A percentile compares a stretch with the other conserved stretches of the same genome.
These are phyloP conservation scores for Tillandsia leiboldiana DNA, from an alignment of 176 grass and related monocot genomes.

Conservation along the genomic window DNA sequence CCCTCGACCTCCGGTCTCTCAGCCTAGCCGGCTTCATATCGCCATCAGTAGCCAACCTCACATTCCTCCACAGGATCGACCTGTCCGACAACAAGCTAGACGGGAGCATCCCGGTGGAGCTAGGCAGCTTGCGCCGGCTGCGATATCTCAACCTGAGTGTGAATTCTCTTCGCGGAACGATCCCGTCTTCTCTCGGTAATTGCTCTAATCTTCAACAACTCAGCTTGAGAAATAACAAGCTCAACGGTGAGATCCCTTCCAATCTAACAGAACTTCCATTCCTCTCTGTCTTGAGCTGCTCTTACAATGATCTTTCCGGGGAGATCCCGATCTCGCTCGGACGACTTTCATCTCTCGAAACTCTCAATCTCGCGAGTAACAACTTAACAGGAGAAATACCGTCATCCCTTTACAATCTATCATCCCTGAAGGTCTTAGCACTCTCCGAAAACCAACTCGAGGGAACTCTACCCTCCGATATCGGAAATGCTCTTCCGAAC, in stretches of 20 bases:
- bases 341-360: background rate
- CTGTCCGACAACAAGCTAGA: conserved; percentile 13
- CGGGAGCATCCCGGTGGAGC: conserved; percentile 14
- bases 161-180: background rate
- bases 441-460: conserved; percentile 13
- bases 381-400: conserved; percentile 24
- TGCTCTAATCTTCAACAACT: conserved; percentile 8
- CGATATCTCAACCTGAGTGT: conserved; percentile 9
- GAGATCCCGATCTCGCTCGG: background rate
- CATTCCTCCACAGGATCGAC: conserved; percentile 11
- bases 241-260: conserved; percentile 16
- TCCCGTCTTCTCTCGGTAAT: conserved; percentile 7
- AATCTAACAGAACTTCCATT: background rate
- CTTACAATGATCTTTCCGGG: background rate
- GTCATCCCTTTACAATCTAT: conserved; percentile 14
- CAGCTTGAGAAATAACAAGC: background rate
- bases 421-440: conserved; percentile 2
- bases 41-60: background rate
- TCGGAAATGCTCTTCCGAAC: conserved; percentile 26
- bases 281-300: too few relatives aligned
- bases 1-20: conserved; percentile 1
- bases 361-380: conserved; percentile 10
- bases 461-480: conserved; percentile 11
- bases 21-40: conserved; percentile 17
- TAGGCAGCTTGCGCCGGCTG: conserved; percentile 3